Evolutionary conservation across 2,329 filamentous ascomycete species (phyloP), one percentile per base, ranked within the genome.

Genomic region (Purpureocillium lavendulum): DNA sequence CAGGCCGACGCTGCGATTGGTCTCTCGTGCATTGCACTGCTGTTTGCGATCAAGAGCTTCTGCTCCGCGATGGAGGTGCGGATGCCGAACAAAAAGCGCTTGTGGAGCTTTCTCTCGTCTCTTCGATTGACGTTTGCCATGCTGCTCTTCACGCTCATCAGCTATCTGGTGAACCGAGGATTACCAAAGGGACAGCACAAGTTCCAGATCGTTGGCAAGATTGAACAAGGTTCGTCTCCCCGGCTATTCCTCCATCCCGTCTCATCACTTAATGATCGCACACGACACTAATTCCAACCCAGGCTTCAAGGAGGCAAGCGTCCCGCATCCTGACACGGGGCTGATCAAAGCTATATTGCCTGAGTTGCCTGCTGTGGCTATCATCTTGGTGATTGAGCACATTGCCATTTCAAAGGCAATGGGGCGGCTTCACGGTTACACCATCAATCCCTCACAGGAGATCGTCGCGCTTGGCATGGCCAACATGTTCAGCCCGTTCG

Each of bases 341-440:
- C 67, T 87, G 33, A 65, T 87, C 48, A 63, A 59, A 1, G 56
- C 69, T 0, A 76, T 86, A 46, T 62, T 73, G 3, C 67, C 68
- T 18, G 68, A 88, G 43, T 62, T 89, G 7, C 85, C 85, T 0
- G 80, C 81, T 14, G 76, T 82, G 1, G 75, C 86, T 36, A 85
- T 90, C 44, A 84, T 90, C 14, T 64, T 89, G 14, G 71, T 89
- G 15, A 85, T 90, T 40, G 85, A 89, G 60, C 85, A 90, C 54
- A 88, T 89, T 47, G 83, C 85, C 32, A 89, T 90, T 44, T 81
- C 84, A 7, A 90, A 90, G 57, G 87, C 84, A 0, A 89, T 89
- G 53, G 85, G 84, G 7, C 72, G 85, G 42, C 71, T 86, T 46
- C 86, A 86, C 64, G 85, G 85, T 61, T 90, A 90, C 58, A 80